Conservation (phyloP, 169 alveolate species). For the Cryptosporidium parvum region DNA sequence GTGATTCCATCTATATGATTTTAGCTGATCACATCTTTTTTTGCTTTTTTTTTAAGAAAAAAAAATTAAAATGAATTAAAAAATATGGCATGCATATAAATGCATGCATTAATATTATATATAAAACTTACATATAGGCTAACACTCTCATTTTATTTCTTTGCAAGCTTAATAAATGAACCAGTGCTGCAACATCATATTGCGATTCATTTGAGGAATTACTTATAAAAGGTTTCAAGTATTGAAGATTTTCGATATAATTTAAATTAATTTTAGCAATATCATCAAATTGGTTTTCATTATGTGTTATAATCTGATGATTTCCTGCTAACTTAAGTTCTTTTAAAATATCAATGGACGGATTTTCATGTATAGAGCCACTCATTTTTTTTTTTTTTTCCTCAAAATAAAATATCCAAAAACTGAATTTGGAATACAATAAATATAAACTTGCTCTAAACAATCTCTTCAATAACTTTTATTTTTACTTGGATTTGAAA, state of each 20-base stretch:
- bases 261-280: conserved; percentile 46
- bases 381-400: not conserved
- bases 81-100: not conserved
- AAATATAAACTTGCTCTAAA: not conserved
- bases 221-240: conserved; percentile 65
- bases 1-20: conserved; percentile 60
- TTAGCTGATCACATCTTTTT: conserved; percentile 71
- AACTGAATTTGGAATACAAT: too few species aligned
- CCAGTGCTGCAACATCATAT: conserved; percentile 74
- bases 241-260: conserved; percentile 67
- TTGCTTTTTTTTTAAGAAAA: not conserved
- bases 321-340: conserved; percentile 62
- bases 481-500: too few species aligned
- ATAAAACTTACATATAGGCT: conserved; percentile 49
- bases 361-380: conserved; percentile 46
- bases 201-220: conserved; percentile 60
- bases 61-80: not conserved
- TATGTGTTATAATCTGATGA: conserved; percentile 22
- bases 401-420: not conserved
- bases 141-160: conserved; percentile 67
- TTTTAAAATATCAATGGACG: conserved; percentile 46
- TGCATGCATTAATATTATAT: not conserved
- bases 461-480: not conserved
- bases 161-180: conserved; percentile 48
- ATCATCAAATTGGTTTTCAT: conserved; percentile 62